Evolutionary conservation across 2,329 filamentous ascomycete genomes (phyloP).

Genomic region (Fusarium papillatum): DNA sequence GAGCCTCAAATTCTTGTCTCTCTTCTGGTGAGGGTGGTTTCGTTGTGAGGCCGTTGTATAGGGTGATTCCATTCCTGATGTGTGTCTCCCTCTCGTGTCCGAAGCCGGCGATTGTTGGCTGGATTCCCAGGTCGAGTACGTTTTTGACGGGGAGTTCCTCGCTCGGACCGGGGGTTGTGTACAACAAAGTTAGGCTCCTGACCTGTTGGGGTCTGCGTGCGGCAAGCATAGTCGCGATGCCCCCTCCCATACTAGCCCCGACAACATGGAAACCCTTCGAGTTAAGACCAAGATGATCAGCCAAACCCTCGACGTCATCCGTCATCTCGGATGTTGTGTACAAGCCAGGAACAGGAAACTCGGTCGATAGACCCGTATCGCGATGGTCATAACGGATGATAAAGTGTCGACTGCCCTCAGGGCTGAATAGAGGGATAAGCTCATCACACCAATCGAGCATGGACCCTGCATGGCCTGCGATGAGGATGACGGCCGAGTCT

Average conservation of each 20-base stretch:
- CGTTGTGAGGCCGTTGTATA: slow-evolving; percentile 21
- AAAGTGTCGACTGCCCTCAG: slow-evolving; percentile 21
- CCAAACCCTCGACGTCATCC: slow-evolving; percentile 43
- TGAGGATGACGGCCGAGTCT: slow-evolving; percentile 43
- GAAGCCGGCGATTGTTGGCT: not conserved
- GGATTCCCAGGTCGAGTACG: not conserved
- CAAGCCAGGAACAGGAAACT: slow-evolving; percentile 39
- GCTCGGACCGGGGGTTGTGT: slow-evolving; percentile 38
- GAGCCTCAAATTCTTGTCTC: not conserved
- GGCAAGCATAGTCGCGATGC: slow-evolving; percentile 41
- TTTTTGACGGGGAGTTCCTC: slow-evolving; percentile 23
- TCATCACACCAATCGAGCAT: slow-evolving; percentile 44
- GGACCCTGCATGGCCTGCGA: slow-evolving; percentile 35
- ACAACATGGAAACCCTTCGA: slow-evolving; percentile 41
- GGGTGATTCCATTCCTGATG: slow-evolving; percentile 1
- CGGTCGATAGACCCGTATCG: slow-evolving; percentile 41
- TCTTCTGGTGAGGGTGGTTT: slow-evolving; percentile 19
- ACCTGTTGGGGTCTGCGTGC: slow-evolving; percentile 25
- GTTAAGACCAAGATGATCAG: slow-evolving; percentile 39
- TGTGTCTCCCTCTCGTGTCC: slow-evolving; percentile 1
- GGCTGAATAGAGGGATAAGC: slow-evolving; percentile 35
- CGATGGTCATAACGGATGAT: slow-evolving; percentile 41
- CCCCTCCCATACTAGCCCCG: slow-evolving; percentile 44
- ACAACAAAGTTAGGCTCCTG: slow-evolving; percentile 41
- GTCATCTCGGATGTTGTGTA: slow-evolving; percentile 46